phyloP scores from a whole-genome alignment of 495 filamentous ascomycete species.

The Hypoxylon perforatum region DNA sequence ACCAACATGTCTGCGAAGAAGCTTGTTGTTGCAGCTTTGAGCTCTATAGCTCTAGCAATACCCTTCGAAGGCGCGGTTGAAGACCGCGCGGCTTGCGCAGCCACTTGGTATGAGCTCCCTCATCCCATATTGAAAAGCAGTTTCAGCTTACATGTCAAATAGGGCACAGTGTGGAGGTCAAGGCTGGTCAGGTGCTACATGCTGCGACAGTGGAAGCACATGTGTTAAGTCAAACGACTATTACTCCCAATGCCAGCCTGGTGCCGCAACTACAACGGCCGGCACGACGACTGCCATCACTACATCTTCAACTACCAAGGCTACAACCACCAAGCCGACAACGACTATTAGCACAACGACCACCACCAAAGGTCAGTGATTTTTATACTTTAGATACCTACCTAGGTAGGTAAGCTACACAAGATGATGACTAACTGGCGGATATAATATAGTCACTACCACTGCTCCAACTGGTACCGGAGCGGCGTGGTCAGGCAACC shows the following conservation, averaged over 20 bases:
- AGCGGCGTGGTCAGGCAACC: conserved; percentile 60
- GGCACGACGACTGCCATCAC: conserved; percentile 7
- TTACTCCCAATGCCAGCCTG: conserved; percentile 62
- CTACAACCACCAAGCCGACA: conserved; percentile 13
- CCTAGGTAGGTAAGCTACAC: too few relatives aligned
- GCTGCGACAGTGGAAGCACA: conserved; percentile 55
- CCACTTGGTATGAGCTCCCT: conserved; percentile 43
- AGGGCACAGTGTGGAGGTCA: conserved; percentile 64
- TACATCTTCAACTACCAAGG: conserved; percentile 3
- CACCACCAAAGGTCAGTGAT: conserved; percentile 15
- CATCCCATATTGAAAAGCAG: background rate
- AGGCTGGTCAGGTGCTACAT: conserved; percentile 59
- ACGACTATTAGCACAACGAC: conserved; percentile 18
- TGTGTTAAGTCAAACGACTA: conserved; percentile 58
- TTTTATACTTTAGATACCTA: too few relatives aligned
- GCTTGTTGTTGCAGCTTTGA: conserved; percentile 43
- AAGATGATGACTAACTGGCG: background rate
- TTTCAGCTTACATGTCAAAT: conserved; percentile 4
- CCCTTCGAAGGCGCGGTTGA: conserved; percentile 47
- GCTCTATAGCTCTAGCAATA: conserved; percentile 51
- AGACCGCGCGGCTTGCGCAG: conserved; percentile 53
- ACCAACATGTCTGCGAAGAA: conserved; percentile 42
- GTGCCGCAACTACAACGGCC: conserved; percentile 32
- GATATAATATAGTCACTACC: conserved; percentile 20
- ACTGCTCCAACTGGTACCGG: conserved; percentile 19